Evolutionary conservation across 306 rosid genomes (phyloP), one percentile per base, ranked within the genome.

Genomic region (Castanea crenata): DNA sequence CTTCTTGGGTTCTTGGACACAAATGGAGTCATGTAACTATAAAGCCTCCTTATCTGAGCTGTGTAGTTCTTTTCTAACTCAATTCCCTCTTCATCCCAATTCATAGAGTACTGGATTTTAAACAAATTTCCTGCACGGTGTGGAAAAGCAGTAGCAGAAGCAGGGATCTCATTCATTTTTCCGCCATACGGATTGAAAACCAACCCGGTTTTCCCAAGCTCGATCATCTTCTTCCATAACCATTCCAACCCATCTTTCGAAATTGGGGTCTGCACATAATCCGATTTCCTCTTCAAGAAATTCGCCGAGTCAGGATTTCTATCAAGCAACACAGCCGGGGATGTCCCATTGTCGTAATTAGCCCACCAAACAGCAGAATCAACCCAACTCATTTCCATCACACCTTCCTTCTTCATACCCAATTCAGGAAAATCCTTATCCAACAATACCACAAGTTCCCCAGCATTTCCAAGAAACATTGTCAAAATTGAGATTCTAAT

Each of bases 151-250:
- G 94, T 83, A 12, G 84, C 96, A 9, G 83, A 74, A 0, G 79
- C 78, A 1, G 91, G 9, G 3, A 93, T 76, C 71, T 76, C 82
- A 18, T 69, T 84, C 97, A 91, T 93, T 83, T 75, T 80, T n/a
- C 97, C 97, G 2, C 97, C 96, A 61, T 93, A 93, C 0, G 97
- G 96, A 29, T 93, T 93, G 89, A 93, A 91, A 29, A 85, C 90
- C 76, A 93, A 54, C 2, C 79, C 88, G 13, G 74, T 80, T 77
- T 89, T 89, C 1, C 96, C 96, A 16, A 88, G 34, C 14, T 85
- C 89, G 38, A 81, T 82, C 86, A 92, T 84, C 79, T 65, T 88
- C 69, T 87, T 80, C 82, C 83, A 88, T 3, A 92, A 15, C 85
- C 76, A 82, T 25, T 84, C 81, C 78, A 90, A 74, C 73, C 90